Evolutionary conservation across 2,329 filamentous ascomycete species (phyloP), one percentile per base, ranked within the genome.

Genomic region (Penicillium frequentans): DNA sequence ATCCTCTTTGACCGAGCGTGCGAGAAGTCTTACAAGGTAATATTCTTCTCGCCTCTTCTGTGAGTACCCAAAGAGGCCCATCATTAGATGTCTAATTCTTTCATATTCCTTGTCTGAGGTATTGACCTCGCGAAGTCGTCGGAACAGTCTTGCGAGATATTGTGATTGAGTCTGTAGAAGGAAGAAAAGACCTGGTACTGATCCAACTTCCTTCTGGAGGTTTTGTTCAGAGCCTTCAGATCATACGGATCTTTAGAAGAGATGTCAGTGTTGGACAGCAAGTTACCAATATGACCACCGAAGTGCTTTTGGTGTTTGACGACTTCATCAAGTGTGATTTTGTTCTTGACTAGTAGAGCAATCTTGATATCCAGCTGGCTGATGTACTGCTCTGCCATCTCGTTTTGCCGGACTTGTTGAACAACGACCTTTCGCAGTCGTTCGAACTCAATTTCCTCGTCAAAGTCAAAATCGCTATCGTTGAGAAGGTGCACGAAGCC

Each of bases 331-430:
- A 99, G 83, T 0, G 95, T 98, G 69, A 99, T 99, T 77, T 99
- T 99, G 84, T 99, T 99, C 83, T 98, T 98, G 68, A 99, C 95
- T 19, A 99, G 83, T 3, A 99, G 84, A 1, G 95, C 95, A 73
- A 99, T 99, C 79, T 99, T 99, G 81, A 99, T 96, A 71, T 99
- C 96, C 35, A 99, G 84, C 72, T 99, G 95, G 68, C 96, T 93
- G 65, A 99, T 96, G 70, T 99, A 99, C 72, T 97, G 92, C 76
- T 99, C 95, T 39, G 96, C 86, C 80, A 96, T 88, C 77, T 99
- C 95, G 69, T 99, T 99, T 67, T 97, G 93, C 48, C 93, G 89
- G 10, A 99, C 95, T 71, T 98, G 93, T 71, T 98, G 93, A 7
- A 99, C 93, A 16, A 99, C 95, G 4, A 91, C 96, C 80, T 98